Conservation (phyloP, 148 eudicot species). For the Silene latifolia region DNA sequence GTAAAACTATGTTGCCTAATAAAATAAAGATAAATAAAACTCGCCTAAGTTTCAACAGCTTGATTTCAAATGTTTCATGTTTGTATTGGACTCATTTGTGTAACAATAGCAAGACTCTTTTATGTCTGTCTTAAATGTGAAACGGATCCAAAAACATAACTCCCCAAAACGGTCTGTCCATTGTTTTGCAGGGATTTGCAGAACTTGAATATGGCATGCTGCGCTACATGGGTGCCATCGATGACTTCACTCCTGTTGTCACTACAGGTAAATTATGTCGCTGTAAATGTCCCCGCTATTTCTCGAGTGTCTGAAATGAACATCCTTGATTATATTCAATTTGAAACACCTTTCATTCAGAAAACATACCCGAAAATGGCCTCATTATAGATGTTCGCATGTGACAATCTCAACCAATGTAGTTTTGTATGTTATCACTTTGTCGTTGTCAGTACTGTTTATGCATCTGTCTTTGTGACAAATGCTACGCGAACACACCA, state of each 20-base stretch:
- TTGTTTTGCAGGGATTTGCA: slow-evolving; percentile 73
- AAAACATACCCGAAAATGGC: background rate
- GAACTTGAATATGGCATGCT: slow-evolving; percentile 98
- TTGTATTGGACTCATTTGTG: no score
- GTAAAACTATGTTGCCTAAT: no score
- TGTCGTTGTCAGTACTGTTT: background rate
- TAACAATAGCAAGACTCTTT: no score
- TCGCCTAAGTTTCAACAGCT: no score
- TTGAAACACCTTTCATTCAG: background rate
- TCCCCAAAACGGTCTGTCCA: background rate
- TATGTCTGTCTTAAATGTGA: no score
- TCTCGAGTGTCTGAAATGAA: background rate
- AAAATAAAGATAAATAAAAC: no score
- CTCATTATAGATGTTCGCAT: background rate
- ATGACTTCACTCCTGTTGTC: slow-evolving; percentile 78
- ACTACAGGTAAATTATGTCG: slow-evolving; percentile 54
- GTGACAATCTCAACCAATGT: background rate
- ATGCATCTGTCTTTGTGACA: background rate
- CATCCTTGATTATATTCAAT: background rate
- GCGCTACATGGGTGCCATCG: slow-evolving; percentile 91
- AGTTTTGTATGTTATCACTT: background rate
- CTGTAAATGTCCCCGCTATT: background rate
- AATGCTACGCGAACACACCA: background rate
- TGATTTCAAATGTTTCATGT: no score
- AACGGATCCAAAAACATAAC: no score